Evolutionary conservation across 2,329 filamentous ascomycete genomes (phyloP).

Genomic region (Diatrype stigma): DNA sequence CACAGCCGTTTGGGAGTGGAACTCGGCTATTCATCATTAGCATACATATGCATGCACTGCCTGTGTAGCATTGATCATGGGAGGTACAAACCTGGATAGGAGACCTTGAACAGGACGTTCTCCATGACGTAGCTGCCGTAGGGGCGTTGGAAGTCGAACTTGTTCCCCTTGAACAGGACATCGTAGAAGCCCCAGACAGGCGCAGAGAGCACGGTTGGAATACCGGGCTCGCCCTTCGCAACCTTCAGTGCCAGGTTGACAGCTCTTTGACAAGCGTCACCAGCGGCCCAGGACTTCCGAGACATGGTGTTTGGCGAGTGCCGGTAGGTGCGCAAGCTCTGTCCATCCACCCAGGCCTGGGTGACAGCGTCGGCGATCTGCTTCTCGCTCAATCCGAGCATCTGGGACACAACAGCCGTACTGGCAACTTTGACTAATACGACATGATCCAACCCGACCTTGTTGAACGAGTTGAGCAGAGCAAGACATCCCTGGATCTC

Average conservation of each 20-base stretch:
- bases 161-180: slow-evolving; percentile 91
- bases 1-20: slow-evolving; percentile 97
- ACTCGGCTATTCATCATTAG: slow-evolving; percentile 60
- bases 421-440: slow-evolving; percentile 97
- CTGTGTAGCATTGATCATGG: not conserved
- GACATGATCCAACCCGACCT: slow-evolving; percentile 96
- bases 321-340: slow-evolving; percentile 92
- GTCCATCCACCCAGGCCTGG: slow-evolving; percentile 96
- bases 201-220: slow-evolving; percentile 89
- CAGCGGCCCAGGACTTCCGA: slow-evolving; percentile 97
- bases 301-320: slow-evolving; percentile 99
- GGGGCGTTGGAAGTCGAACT: slow-evolving; percentile 91
- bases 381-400: slow-evolving; percentile 83
- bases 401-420: slow-evolving; percentile 88
- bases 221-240: slow-evolving; percentile 81
- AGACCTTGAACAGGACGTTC: slow-evolving; percentile 99
- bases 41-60: not conserved
- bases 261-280: slow-evolving; percentile 93
- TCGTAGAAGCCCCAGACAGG: slow-evolving; percentile 99
- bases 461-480: slow-evolving; percentile 97
- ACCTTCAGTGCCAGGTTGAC: slow-evolving; percentile 91
- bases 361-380: slow-evolving; percentile 95
- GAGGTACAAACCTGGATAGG: slow-evolving; percentile 72
- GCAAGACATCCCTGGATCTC: slow-evolving; percentile 98
- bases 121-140: slow-evolving; percentile 99